Evolutionary conservation across 495 filamentous ascomycete genomes (phyloP).

Genomic region (Astrothelium macrocarpum): DNA sequence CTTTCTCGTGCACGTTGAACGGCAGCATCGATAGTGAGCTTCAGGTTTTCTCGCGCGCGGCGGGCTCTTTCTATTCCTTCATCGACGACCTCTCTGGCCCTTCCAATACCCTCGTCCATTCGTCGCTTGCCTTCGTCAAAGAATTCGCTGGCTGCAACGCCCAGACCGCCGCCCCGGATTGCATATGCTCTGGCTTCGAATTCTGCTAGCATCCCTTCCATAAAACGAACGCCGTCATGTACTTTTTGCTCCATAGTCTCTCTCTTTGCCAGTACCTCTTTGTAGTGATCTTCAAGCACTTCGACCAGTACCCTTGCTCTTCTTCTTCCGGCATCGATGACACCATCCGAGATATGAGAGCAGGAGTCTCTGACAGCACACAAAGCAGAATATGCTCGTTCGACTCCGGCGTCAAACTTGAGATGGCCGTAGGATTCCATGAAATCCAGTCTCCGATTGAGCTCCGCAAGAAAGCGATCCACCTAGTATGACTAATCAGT

Average conservation of each 20-base stretch:
- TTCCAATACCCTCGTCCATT: slow-evolving; percentile 63
- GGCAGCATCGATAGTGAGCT: slow-evolving; percentile 71
- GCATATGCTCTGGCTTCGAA: slow-evolving; percentile 75
- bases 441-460: slow-evolving; percentile 77
- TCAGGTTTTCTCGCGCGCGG: slow-evolving; percentile 63
- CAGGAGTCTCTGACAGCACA: slow-evolving; percentile 82
- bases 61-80: slow-evolving; percentile 73
- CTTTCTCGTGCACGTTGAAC: slow-evolving; percentile 68
- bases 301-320: slow-evolving; percentile 85
- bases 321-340: slow-evolving; percentile 77
- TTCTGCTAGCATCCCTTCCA: slow-evolving; percentile 74
- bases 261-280: slow-evolving; percentile 74
- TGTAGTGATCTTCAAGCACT: slow-evolving; percentile 83
- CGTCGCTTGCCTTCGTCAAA: slow-evolving; percentile 63
- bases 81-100: slow-evolving; percentile 71
- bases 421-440: slow-evolving; percentile 81
- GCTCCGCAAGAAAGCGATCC: slow-evolving; percentile 79
- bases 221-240: slow-evolving; percentile 71
- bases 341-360: slow-evolving; percentile 78
- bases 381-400: slow-evolving; percentile 70
- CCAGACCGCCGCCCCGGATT: slow-evolving; percentile 43
- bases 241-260: slow-evolving; percentile 88
- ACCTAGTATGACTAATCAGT: slow-evolving; percentile 41
- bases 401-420: slow-evolving; percentile 71
- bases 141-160: slow-evolving; percentile 41